Evolutionary conservation across 2,329 filamentous ascomycete genomes (phyloP), one percentile per base, ranked within the genome.

Genomic region (Fusarium begoniae): DNA sequence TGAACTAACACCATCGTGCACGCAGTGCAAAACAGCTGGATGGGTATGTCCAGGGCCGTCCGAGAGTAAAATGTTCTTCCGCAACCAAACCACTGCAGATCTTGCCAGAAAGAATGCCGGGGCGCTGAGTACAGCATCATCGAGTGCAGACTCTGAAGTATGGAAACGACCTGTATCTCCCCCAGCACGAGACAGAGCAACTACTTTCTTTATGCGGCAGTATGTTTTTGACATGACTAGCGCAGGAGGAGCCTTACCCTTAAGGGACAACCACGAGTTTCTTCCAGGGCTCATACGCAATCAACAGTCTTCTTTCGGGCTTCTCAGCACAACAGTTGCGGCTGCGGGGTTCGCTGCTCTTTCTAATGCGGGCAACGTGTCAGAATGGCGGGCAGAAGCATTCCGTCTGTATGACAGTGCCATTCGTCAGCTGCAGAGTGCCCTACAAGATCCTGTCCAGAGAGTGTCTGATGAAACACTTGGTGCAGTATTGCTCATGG

Each of bases 341-440:
- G 75, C 75, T 28, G 64, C 66, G 13, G 73, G 75, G 8, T 70
- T 73, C 30, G 69, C 75, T 24, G 75, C 75, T n/a, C 53, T 77
- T n/a, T 66, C 75, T 8, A 76, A 76, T 22, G 58, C 75, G 13
- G 71, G 71, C 2, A 67, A 61, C 6, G 66, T 66, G 20, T 15
- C 43, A 20, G 54, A 40, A 18, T 76, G 73, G 75, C 55, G 67
- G 9, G 32, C 59, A 20, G 73, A 77, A 48, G 69, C 75, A 17
- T 73, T 75, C 28, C 43, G 45, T 3, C 37, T 74, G 10, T 77
- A 76, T 6, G 59, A 72, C n/a, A 71, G 45, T 13, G 63, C 75
- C 3, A 67, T 77, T 43, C 53, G 58, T 5, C 65, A 66, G 17
- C 20, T 77, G 2, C 73, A 50, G 13, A 32, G 5, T 11, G 71